These are phyloP conservation scores for Mortierella sp. DNA, from an alignment of 371 early-diverging fungal genomes.

Conservation along the genomic window DNA sequence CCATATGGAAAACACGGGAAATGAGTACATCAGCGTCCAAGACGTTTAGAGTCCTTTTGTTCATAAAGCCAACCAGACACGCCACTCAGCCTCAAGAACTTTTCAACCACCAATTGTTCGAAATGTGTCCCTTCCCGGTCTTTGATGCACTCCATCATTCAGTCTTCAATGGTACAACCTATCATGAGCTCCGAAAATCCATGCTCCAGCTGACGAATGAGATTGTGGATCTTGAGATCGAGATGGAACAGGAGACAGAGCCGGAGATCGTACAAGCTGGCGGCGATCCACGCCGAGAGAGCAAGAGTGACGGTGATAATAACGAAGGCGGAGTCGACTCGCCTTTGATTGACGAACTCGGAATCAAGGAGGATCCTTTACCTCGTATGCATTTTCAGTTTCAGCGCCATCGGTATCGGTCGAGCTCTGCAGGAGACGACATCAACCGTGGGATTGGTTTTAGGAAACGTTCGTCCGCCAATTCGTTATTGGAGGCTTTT, in stretches of 20 bases:
- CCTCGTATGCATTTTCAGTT: slow-evolving; percentile 4
- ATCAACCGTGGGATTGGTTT: slow-evolving; percentile 8
- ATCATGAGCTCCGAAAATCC: slow-evolving; percentile 30
- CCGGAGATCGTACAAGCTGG: not conserved
- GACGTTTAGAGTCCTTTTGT: slow-evolving; percentile 33
- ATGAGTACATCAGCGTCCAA: slow-evolving; percentile 5
- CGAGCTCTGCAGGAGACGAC: slow-evolving; percentile 31
- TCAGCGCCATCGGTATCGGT: slow-evolving; percentile 22
- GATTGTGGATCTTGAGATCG: slow-evolving; percentile 36
- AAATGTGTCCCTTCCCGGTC: slow-evolving; percentile 34
- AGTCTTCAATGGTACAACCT: slow-evolving; percentile 36
- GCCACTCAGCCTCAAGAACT: slow-evolving; percentile 32
- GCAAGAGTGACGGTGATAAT: slow-evolving; percentile 7
- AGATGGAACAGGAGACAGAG: slow-evolving; percentile 21
- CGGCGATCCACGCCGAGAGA: not conserved
- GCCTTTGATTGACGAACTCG: not conserved
- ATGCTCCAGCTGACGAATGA: slow-evolving; percentile 43
- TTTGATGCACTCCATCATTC: slow-evolving; percentile 50
- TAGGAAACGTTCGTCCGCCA: slow-evolving; percentile 13
- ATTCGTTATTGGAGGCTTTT: slow-evolving; percentile 16
- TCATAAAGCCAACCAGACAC: slow-evolving; percentile 44
- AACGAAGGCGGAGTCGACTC: not conserved
- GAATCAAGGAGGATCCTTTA: not conserved
- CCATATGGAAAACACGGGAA: slow-evolving; percentile 16
- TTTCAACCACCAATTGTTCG: slow-evolving; percentile 29